Conservation (phyloP, 139 green algal genomes). For the Gonium pectorale region DNA sequence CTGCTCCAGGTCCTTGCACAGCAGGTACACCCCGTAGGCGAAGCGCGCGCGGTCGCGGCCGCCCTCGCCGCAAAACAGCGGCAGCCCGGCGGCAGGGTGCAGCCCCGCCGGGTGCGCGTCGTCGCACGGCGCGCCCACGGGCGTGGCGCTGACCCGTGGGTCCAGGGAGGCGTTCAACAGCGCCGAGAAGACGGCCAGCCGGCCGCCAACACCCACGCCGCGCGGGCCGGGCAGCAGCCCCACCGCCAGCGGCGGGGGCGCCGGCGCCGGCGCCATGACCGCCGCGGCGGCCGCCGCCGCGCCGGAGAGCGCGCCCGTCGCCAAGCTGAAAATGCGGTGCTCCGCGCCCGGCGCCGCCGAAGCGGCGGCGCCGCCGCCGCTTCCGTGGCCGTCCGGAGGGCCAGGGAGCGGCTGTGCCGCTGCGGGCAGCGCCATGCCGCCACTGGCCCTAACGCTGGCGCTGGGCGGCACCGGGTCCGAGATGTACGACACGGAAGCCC, state of each 20-base stretch:
- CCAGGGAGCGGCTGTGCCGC: not conserved
- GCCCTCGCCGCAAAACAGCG: slow-evolving; percentile 70
- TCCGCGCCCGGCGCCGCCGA: slow-evolving; percentile 1
- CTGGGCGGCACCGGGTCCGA: slow-evolving; percentile 53
- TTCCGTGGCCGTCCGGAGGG: not conserved
- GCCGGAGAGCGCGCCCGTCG: not conserved
- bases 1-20: slow-evolving; percentile 85
- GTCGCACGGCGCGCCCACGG: slow-evolving; percentile 7
- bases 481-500: slow-evolving; percentile 65
- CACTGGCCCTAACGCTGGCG: slow-evolving; percentile 6
- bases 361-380: not conserved
- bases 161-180: slow-evolving; percentile 8
- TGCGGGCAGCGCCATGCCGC: not conserved
- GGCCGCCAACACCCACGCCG: slow-evolving; percentile 17
- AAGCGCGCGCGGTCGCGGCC: slow-evolving; percentile 74
- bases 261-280: not conserved
- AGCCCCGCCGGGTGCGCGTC: slow-evolving; percentile 29
- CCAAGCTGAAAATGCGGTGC: slow-evolving; percentile 6
- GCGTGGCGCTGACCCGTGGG: slow-evolving; percentile 15
- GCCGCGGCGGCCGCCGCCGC: slow-evolving; percentile 20
- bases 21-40: slow-evolving; percentile 77
- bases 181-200: slow-evolving; percentile 32
- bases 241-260: slow-evolving; percentile 14
- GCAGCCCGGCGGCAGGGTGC: slow-evolving; percentile 47
- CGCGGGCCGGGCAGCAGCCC: slow-evolving; percentile 29